Evolutionary conservation across 1,139 yeast species (phyloP), one percentile per base, ranked within the genome.

Genomic region (Debaryomyces psychrophilus): DNA sequence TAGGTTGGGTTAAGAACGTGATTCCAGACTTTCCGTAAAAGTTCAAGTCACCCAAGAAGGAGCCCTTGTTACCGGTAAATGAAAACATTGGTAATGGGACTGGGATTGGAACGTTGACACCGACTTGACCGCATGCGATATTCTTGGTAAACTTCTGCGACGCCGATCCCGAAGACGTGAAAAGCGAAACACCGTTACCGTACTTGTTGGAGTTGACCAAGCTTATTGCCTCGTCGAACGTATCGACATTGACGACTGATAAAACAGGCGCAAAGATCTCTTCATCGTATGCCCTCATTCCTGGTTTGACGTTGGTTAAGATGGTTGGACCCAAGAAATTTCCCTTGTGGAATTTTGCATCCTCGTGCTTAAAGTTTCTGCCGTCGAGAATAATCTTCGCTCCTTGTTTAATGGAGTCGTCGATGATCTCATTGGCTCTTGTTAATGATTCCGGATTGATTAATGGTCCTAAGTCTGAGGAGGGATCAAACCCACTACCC

Each of bases 11-110:
- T 69, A 85, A 74, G 68, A 86, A 86, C 40, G 83, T 76, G 44
- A 86, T 65, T 37, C 92, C 92, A 11, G 87, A 80, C 70, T 84
- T 83, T 50, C 93, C 93, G 65, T 86, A 86, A 64, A 86, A 86
- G 73, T 86, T 86, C 72, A 86, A 76, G 62, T 85, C 90, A 37
- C 93, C 92, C 56, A 85, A 73, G 78, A 85, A 85, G 1, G 90
- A 83, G 29, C 84, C 88, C 69, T 85, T 85, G 64, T 82, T 83
- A 29, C 93, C 93, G 22, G 92, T 86, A 71, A 86, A 86, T 5
- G 90, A 83, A 64, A 86, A 86, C 88, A 85, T 83, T 51, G 93
- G 92, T 61, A 86, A 71, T 48, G 92, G 92, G 17, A 86, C 93
- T n/a, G 92, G 93, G 54, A 86, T 86, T 23, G 93, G 92, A 41